Evolutionary conservation across 352 stramenopile species (phyloP), one percentile per base, ranked within the genome.

Genomic region (Phytophthora pini): DNA sequence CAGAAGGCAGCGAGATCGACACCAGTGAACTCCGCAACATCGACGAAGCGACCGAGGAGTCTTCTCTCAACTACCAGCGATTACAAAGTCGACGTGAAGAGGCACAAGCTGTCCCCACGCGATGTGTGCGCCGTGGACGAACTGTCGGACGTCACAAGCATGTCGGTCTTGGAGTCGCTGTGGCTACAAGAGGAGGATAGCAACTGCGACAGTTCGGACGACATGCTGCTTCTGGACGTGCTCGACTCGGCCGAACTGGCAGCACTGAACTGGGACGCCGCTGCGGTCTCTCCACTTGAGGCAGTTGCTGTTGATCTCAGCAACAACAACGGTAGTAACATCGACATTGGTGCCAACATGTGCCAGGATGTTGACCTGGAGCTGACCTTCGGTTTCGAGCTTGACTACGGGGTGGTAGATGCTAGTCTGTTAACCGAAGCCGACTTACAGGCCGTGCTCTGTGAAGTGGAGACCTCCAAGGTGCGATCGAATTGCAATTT

Each of bases 51-150:
- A 12, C 47, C 54, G 41, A 47, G 40, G 1, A 56, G 39, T 38
- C 24, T 56, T 12, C 26, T 64, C 12, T 17, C 41, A n/a, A 53
- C 15, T 4, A 9, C 15, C n/a, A 53, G 20, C 26, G 43, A 39
- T 22, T 2, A 31, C 31, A 31, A 31, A 11, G n/a, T 32, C n/a
- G 9, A 24, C 11, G n/a, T 32, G 20, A 61, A 59, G 65, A 58
- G 60, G 24, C 51, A 54, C n/a, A 64, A 65, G 65, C 36, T 62
- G 63, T 71, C 63, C 24, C 56, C 63, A 36, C 53, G 45, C 29
- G 48, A 67, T 24, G 52, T 65, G 43, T 48, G 22, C 5, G 31
- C 17, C 12, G 20, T 57, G 26, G 29, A 67, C 11, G 56, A 62
- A 11, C 50, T 57, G 27, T 44, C 34, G 20, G 17, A 44, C 5